Conservation (phyloP, 1,284 basidiomycete genomes). For the Heterobasidion irregulare region DNA sequence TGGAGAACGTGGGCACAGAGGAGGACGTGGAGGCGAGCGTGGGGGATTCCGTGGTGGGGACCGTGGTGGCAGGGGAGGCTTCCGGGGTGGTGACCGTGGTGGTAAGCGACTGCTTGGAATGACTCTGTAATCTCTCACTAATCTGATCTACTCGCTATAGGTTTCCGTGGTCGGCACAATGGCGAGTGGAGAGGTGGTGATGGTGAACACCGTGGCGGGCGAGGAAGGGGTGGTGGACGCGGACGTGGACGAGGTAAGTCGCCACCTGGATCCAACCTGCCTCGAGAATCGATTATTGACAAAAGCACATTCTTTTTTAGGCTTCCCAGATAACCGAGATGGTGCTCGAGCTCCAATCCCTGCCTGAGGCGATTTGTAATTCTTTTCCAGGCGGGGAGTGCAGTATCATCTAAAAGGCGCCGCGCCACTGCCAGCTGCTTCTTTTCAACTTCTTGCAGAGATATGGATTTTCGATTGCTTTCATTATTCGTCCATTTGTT, state of each 20-base stretch:
- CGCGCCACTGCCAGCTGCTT: too few species aligned
- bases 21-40: slow-evolving; percentile 8
- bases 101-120: slow-evolving; percentile 9
- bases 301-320: slow-evolving; percentile 2
- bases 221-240: slow-evolving; percentile 23
- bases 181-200: slow-evolving; percentile 21
- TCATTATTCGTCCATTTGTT: background rate
- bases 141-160: slow-evolving; percentile 14
- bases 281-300: background rate
- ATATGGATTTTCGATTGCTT: too few species aligned
- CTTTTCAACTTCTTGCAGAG: too few species aligned
- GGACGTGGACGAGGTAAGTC: slow-evolving; percentile 16
- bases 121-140: background rate
- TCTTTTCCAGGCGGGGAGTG: too few species aligned
- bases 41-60: slow-evolving; percentile 19
- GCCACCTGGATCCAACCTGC: slow-evolving; percentile 1
- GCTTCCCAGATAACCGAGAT: slow-evolving; percentile 8
- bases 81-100: slow-evolving; percentile 24
- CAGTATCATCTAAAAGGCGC: too few species aligned
- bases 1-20: background rate
- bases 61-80: slow-evolving; percentile 23
- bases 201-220: background rate
- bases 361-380: too few species aligned
- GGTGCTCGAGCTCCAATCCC: background rate
- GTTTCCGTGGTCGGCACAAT: slow-evolving; percentile 29